These are phyloP conservation scores for Anacardium occidentale DNA, from an alignment of 345 rosid genomes.

Conservation along the genomic window DNA sequence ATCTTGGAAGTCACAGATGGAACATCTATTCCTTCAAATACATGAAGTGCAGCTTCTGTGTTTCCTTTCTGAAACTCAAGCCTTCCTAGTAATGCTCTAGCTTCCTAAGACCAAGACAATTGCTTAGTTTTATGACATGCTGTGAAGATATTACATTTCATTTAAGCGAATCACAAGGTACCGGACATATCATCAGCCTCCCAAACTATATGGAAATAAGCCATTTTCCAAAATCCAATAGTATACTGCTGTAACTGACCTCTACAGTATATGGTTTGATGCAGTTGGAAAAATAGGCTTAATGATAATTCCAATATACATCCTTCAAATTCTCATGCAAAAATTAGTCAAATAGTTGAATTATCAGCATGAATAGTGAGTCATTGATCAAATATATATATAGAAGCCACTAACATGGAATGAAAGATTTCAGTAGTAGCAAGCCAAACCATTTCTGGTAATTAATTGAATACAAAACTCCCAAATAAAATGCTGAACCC, in stretches of 20 bases:
- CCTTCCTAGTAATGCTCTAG: constrained; percentile 72
- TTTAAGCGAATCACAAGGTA: neutral
- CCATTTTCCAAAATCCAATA: neutral
- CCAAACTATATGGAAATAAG: neutral
- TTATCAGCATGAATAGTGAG: neutral
- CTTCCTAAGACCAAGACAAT: constrained; percentile 49
- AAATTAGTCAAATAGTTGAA: neutral
- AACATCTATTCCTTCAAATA: constrained; percentile 69
- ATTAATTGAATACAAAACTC: neutral
- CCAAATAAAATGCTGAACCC: neutral
- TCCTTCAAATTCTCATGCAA: neutral
- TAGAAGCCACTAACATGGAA: neutral
- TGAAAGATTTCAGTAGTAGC: neutral
- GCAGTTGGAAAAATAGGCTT: neutral
- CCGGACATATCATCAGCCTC: no score
- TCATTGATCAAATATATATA: neutral
- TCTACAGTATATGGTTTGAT: no score
- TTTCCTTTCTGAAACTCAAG: constrained; percentile 73
- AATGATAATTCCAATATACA: neutral
- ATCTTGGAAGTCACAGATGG: constrained; percentile 53
- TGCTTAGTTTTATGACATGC: constrained; percentile 12
- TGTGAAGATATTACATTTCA: neutral
- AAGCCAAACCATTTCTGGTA: neutral
- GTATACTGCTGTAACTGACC: no score
- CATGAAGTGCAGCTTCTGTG: constrained; percentile 63